phyloP scores from a whole-genome alignment of 805 yeast genomes.

The Yamadazyma olivae region DNA sequence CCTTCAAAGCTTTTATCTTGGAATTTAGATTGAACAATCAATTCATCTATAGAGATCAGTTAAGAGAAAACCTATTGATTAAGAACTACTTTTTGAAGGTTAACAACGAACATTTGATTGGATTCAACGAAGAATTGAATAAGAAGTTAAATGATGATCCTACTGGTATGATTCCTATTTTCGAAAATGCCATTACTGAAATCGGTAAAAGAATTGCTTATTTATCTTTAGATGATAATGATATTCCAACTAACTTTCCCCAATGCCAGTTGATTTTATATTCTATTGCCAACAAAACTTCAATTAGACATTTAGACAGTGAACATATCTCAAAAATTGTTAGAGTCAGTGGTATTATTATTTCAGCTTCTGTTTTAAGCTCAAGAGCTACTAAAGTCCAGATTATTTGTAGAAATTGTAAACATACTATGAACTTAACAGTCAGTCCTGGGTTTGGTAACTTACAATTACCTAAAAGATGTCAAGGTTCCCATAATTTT shows the following conservation, averaged over 20 bases:
- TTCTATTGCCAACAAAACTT: slow-evolving; percentile 66
- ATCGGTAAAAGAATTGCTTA: slow-evolving; percentile 74
- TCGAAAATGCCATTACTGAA: slow-evolving; percentile 79
- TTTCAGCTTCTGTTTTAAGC: slow-evolving; percentile 82
- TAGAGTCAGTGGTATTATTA: slow-evolving; percentile 88
- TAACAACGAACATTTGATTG: slow-evolving; percentile 78
- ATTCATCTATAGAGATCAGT: slow-evolving; percentile 86
- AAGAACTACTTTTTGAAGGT: slow-evolving; percentile 72
- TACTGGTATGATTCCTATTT: slow-evolving; percentile 78
- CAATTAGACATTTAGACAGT: slow-evolving; percentile 81
- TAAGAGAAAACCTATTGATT: slow-evolving; percentile 80
- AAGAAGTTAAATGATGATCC: slow-evolving; percentile 86
- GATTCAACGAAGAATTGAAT: slow-evolving; percentile 85
- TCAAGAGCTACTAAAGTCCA: slow-evolving; percentile 85
- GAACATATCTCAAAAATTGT: slow-evolving; percentile 87
- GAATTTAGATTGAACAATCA: slow-evolving; percentile 82
- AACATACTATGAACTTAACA: slow-evolving; percentile 67
- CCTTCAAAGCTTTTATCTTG: slow-evolving; percentile 76
- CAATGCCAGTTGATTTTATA: slow-evolving; percentile 76
- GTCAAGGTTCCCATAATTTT: slow-evolving; percentile 48
- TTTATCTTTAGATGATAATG: slow-evolving; percentile 53
- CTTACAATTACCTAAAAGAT: slow-evolving; percentile 61
- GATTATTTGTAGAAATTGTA: slow-evolving; percentile 83
- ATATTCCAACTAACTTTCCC: slow-evolving; percentile 59
- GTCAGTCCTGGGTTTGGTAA: slow-evolving; percentile 71